Evolutionary conservation across 805 yeast genomes (phyloP).

Genomic region (Wickerhamiella vanderwaltii): DNA sequence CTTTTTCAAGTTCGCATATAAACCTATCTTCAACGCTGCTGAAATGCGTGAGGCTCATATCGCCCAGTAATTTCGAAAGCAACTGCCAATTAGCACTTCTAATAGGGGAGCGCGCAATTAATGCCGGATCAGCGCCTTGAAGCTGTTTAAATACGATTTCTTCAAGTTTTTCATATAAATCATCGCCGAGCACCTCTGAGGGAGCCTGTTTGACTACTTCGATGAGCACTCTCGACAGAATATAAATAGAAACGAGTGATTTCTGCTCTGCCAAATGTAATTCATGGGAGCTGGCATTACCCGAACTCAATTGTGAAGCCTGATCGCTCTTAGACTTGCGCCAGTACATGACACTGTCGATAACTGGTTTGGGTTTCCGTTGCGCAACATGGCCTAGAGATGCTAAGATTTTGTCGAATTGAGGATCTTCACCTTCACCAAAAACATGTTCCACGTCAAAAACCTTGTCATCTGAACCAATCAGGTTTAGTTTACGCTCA

Average conservation of each 20-base stretch:
- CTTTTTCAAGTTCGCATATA: constrained; percentile 80
- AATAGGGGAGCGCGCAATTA: constrained; percentile 54
- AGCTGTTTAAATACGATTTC: constrained; percentile 88
- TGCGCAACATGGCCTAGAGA: constrained; percentile 86
- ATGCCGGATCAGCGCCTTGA: constrained; percentile 69
- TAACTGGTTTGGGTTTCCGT: constrained; percentile 84
- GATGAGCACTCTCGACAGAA: constrained; percentile 79
- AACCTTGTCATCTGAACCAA: constrained; percentile 56
- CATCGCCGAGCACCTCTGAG: constrained; percentile 58
- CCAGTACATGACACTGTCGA: constrained; percentile 98
- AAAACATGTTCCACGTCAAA: constrained; percentile 25
- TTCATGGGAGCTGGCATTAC: constrained; percentile 9
- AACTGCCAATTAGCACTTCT: constrained; percentile 90
- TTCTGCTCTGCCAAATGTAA: constrained; percentile 58
- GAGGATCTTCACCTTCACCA: constrained; percentile 75
- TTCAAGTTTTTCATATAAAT: constrained; percentile 70
- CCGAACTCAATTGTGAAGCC: constrained; percentile 29
- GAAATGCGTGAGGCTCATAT: constrained; percentile 77
- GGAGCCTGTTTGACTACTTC: constrained; percentile 87
- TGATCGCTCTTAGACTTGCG: constrained; percentile 84
- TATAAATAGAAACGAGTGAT: constrained; percentile 74
- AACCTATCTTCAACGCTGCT: constrained; percentile 85
- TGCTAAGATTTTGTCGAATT: constrained; percentile 72
- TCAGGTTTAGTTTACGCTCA: constrained; percentile 78
- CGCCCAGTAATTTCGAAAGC: constrained; percentile 78